Evolutionary conservation across 2,329 filamentous ascomycete genomes (phyloP).

Genomic region (Aspergillus sp.): DNA sequence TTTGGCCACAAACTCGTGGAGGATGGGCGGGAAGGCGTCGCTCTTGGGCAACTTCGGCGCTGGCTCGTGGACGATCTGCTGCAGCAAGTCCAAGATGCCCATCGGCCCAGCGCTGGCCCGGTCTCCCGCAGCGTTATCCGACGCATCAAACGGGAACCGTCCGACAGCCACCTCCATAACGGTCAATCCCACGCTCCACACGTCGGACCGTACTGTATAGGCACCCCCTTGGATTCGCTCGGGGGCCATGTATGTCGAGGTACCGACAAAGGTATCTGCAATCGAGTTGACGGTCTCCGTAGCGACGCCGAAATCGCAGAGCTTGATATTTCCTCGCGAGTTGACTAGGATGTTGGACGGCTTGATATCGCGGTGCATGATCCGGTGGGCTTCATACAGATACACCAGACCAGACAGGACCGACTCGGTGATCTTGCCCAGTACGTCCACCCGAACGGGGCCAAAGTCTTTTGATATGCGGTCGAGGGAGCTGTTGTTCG

Average conservation of each 20-base stretch:
- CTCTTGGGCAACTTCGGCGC: conserved; percentile 91
- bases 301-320: conserved; percentile 98
- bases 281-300: conserved; percentile 96
- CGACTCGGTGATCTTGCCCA: conserved; percentile 95
- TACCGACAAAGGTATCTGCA: conserved; percentile 95
- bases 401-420: conserved; percentile 90
- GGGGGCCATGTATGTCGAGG: conserved; percentile 98
- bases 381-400: conserved; percentile 88
- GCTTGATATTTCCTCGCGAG: conserved; percentile 86
- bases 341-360: conserved; percentile 96
- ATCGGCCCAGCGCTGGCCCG: conserved; percentile 64
- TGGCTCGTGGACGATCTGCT: conserved; percentile 95
- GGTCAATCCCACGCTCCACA: conserved; percentile 93
- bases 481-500: conserved; percentile 64
- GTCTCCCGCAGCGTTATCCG: conserved; percentile 65
- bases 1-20: conserved; percentile 96
- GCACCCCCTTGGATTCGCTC: conserved; percentile 95
- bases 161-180: conserved; percentile 98
- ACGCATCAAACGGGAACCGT: conserved; percentile 84
- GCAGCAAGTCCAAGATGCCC: conserved; percentile 87
- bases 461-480: conserved; percentile 90
- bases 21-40: conserved; percentile 87
- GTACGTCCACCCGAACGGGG: conserved; percentile 86
- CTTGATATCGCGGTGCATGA: conserved; percentile 99
- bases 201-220: conserved; percentile 96